Evolutionary conservation across 2,329 filamentous ascomycete species (phyloP).

Genomic region (Phaeophleospora eucalypticola): DNA sequence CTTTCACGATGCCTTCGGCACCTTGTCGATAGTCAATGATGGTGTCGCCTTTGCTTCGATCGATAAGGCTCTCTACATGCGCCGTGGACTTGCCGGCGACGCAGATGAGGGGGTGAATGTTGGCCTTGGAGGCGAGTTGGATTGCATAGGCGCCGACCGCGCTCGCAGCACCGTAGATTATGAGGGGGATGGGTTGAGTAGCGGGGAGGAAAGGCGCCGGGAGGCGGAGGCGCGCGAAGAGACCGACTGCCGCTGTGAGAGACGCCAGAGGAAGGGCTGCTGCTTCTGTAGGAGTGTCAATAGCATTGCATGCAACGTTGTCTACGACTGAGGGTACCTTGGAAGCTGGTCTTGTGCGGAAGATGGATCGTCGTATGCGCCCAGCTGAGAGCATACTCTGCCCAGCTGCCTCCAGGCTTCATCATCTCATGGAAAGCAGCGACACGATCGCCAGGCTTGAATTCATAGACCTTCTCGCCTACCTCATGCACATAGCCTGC

Average conservation of each 20-base stretch:
- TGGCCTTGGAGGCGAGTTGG: conserved; percentile 49
- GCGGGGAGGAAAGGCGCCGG: conserved; percentile 40
- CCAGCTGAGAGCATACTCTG: conserved; percentile 58
- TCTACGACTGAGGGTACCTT: conserved; percentile 43
- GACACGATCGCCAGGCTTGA: conserved; percentile 55
- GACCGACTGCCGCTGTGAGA: conserved; percentile 45
- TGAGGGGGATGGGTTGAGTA: conserved; percentile 26
- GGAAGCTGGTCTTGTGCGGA: conserved; percentile 47
- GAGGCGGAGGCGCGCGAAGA: conserved; percentile 42
- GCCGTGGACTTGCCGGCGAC: conserved; percentile 52
- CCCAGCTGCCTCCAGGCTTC: conserved; percentile 51
- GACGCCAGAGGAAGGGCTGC: conserved; percentile 45
- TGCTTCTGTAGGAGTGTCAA: conserved; percentile 31
- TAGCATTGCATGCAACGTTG: not conserved
- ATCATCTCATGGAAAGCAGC: conserved; percentile 54
- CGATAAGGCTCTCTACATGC: conserved; percentile 52
- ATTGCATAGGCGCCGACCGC: conserved; percentile 58
- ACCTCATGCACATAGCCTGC: conserved; percentile 49
- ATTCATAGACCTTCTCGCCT: conserved; percentile 54
- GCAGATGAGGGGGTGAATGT: conserved; percentile 60
- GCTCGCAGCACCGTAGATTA: conserved; percentile 51
- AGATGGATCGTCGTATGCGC: conserved; percentile 56
- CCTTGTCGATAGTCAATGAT: conserved; percentile 57
- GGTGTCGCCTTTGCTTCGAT: conserved; percentile 52
- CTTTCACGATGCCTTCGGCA: conserved; percentile 28